A percentile compares a stretch with the other conserved stretches of the same genome.
Conservation (phyloP, 148 eudicot species). For the Cornus florida region DNA sequence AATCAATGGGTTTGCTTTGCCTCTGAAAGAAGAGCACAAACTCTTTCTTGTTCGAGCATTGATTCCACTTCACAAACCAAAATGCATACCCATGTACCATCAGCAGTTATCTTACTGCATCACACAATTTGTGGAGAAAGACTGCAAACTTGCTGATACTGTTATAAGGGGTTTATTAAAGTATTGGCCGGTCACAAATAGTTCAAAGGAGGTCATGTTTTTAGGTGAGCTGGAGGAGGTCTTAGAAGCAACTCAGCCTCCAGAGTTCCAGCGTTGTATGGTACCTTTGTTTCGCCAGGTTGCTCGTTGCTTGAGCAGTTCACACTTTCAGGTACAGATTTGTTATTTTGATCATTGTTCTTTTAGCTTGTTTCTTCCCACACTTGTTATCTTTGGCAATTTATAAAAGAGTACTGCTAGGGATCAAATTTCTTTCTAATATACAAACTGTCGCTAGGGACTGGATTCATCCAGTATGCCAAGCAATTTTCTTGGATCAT, state of each 20-base stretch:
- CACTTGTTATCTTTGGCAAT: neutral
- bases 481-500: too few relatives aligned
- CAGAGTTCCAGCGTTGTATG: constrained; percentile 88
- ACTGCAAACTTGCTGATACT: constrained; percentile 82
- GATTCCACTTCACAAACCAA: constrained; percentile 85
- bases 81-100: constrained; percentile 70
- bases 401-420: neutral
- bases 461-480: neutral
- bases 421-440: neutral
- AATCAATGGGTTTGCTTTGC: constrained; percentile 80
- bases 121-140: constrained; percentile 84
- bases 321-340: constrained; percentile 76
- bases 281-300: constrained; percentile 64
- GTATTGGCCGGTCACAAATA: constrained; percentile 84
- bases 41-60: constrained; percentile 71
- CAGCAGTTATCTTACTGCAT: constrained; percentile 88
- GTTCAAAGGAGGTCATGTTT: constrained; percentile 92
- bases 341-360: neutral
- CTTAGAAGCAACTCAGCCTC: constrained; percentile 80
- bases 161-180: constrained; percentile 76
- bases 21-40: constrained; percentile 86
- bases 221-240: constrained; percentile 83
- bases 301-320: constrained; percentile 73
- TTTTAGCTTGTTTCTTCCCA: neutral
- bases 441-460: neutral